Conservation (phyloP, 257 asterid genomes). For the Fraxinus pennsylvanica region DNA sequence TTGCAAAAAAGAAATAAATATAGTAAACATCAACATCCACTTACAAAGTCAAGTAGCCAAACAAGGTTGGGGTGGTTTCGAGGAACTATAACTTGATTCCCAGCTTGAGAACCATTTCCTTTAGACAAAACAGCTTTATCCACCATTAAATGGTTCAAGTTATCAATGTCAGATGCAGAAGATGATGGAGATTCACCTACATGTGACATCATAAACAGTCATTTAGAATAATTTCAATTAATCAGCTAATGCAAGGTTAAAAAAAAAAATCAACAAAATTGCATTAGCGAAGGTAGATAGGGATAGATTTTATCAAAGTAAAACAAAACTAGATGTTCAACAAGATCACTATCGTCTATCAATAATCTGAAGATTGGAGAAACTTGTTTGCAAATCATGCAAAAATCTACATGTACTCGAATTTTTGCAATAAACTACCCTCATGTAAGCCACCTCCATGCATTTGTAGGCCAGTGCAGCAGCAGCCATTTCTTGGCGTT, state of each 20-base stretch:
- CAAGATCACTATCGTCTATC: neutral
- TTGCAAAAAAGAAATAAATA: constrained; percentile 19
- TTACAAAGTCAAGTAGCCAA: constrained; percentile 87
- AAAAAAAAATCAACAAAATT: neutral
- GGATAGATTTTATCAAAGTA: neutral
- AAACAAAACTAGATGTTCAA: neutral
- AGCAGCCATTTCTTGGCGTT: constrained; percentile 66
- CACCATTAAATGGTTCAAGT: constrained; percentile 62
- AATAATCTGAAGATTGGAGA: constrained; percentile 1
- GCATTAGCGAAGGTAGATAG: neutral
- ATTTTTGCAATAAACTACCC: constrained; percentile 71
- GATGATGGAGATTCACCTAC: constrained; percentile 95
- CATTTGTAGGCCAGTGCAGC: constrained; percentile 94
- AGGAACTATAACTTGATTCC: constrained; percentile 58
- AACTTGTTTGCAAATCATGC: constrained; percentile 65
- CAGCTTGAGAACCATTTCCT: constrained; percentile 56
- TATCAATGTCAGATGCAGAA: constrained; percentile 91
- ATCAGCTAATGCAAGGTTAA: neutral
- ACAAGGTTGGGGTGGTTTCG: constrained; percentile 57
- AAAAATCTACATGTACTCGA: constrained; percentile 47
- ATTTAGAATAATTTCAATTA: constrained; percentile 1
- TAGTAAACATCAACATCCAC: constrained; percentile 30
- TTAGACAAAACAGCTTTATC: constrained; percentile 61
- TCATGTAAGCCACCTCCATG: constrained; percentile 83
- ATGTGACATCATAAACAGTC: constrained; percentile 29